Evolutionary conservation across 2,329 filamentous ascomycete genomes (phyloP).

Genomic region (Fusarium sp.): DNA sequence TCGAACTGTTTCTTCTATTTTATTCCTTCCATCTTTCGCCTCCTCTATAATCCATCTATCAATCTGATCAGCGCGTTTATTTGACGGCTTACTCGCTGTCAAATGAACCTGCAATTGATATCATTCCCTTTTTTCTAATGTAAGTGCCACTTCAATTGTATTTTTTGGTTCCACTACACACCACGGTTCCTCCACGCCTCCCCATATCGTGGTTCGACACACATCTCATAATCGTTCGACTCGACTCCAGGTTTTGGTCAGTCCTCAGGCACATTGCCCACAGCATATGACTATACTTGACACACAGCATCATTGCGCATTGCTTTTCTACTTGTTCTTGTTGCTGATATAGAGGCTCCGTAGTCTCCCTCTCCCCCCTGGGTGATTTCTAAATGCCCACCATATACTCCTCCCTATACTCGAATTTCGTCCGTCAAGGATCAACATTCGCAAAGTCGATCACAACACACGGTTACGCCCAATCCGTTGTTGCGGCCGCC

Average conservation of each 20-base stretch:
- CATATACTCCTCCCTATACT: conserved; percentile 76
- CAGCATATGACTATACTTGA: conserved; percentile 16
- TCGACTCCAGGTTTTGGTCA: conserved; percentile 27
- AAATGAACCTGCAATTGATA: conserved; percentile 96
- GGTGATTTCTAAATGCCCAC: conserved; percentile 91
- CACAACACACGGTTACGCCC: conserved; percentile 96
- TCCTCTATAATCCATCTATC: conserved; percentile 43
- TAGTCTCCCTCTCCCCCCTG: conserved; percentile 67
- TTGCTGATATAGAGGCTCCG: conserved; percentile 46
- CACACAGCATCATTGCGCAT: conserved; percentile 7
- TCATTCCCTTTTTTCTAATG: conserved; percentile 71
- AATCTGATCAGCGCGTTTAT: conserved; percentile 80
- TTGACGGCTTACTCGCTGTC: conserved; percentile 89
- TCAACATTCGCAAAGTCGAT: conserved; percentile 87
- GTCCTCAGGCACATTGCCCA: conserved; percentile 42
- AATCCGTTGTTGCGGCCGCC: conserved; percentile 95
- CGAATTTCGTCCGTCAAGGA: conserved; percentile 95
- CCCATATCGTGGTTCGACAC: conserved; percentile 47
- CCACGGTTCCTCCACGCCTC: conserved; percentile 38
- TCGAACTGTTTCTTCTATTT: conserved; percentile 24
- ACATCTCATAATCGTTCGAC: conserved; percentile 50
- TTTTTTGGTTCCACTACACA: conserved; percentile 42
- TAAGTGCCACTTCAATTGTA: conserved; percentile 59
- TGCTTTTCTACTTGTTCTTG: conserved; percentile 10
- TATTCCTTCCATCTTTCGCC: conserved; percentile 40